Conservation (phyloP, 208 protist genomes). For the Wallacemonas sp. region DNA sequence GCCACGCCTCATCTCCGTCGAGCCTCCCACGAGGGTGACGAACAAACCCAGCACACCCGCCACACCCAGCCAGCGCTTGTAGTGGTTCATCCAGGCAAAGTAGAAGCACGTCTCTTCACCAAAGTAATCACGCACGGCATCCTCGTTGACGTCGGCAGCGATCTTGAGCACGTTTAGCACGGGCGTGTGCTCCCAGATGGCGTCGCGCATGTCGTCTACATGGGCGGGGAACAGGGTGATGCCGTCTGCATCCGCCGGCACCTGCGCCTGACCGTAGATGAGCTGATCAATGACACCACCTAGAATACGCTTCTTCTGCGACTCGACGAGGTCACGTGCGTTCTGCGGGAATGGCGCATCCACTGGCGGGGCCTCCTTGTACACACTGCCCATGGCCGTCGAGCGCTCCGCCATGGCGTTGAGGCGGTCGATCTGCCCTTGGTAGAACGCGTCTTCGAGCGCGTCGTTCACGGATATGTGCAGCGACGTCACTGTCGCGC, state of each 20-base stretch:
- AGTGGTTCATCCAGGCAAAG: slow-evolving; percentile 83
- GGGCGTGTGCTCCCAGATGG: slow-evolving; percentile 6
- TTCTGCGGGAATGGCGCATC: slow-evolving; percentile 33
- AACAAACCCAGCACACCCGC: slow-evolving; percentile 25
- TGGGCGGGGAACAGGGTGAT: slow-evolving; percentile 34
- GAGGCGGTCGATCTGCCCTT: slow-evolving; percentile 6
- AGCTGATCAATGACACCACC: slow-evolving; percentile 36
- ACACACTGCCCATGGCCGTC: slow-evolving; percentile 4
- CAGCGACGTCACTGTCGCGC: slow-evolving; percentile 18
- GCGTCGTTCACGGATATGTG: slow-evolving; percentile 28
- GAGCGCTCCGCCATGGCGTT: slow-evolving; percentile 21
- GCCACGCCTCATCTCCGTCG: not conserved
- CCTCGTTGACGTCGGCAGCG: slow-evolving; percentile 10
- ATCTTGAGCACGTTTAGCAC: slow-evolving; percentile 1
- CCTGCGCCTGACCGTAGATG: slow-evolving; percentile 12
- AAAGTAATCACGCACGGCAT: slow-evolving; percentile 44
- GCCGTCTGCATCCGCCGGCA: slow-evolving; percentile 10
- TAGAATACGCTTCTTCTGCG: slow-evolving; percentile 42
- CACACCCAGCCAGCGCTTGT: slow-evolving; percentile 47
- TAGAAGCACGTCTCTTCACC: slow-evolving; percentile 65
- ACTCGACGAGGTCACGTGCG: slow-evolving; percentile 25
- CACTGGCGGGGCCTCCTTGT: slow-evolving; percentile 15
- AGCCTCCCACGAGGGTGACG: slow-evolving; percentile 22
- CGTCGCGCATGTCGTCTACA: slow-evolving; percentile 29
- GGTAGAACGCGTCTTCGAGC: slow-evolving; percentile 29